These are phyloP conservation scores for Cutaneotrichosporon curvatum DNA, from an alignment of 1,284 basidiomycete genomes.

Conservation along the genomic window DNA sequence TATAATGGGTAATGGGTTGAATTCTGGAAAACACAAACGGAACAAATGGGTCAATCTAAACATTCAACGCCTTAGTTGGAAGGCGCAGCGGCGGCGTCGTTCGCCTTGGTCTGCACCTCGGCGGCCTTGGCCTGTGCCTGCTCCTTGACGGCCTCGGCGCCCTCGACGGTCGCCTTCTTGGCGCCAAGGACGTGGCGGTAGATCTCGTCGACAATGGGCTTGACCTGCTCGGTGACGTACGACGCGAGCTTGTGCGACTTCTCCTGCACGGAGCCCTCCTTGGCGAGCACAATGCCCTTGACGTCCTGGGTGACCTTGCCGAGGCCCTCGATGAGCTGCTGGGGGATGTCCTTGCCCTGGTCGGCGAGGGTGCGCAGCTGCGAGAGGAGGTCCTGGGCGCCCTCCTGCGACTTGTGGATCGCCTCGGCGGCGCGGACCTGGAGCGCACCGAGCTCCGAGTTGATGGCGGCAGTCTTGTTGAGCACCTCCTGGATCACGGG, in stretches of 20 bases:
- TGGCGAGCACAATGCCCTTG: slow-evolving; percentile 40
- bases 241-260: slow-evolving; percentile 44
- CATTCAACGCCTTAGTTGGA: not conserved
- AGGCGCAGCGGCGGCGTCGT: no score
- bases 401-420: slow-evolving; percentile 32
- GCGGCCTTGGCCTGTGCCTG: not conserved
- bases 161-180: slow-evolving; percentile 29
- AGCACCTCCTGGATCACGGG: slow-evolving; percentile 38
- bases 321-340: slow-evolving; percentile 36
- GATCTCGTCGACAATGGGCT: slow-evolving; percentile 45
- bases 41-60: not conserved
- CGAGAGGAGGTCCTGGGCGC: slow-evolving; percentile 36
- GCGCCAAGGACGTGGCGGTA: slow-evolving; percentile 41
- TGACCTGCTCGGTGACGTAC: slow-evolving; percentile 44
- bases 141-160: slow-evolving; percentile 12
- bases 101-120: not conserved
- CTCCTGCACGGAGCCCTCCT: slow-evolving; percentile 41
- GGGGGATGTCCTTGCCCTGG: slow-evolving; percentile 40
- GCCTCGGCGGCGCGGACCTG: slow-evolving; percentile 33
- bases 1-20: no score
- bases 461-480: slow-evolving; percentile 38
- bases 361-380: slow-evolving; percentile 39
- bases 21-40: no score
- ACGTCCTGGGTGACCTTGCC: slow-evolving; percentile 38
- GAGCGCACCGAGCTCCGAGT: slow-evolving; percentile 31